These are phyloP conservation scores for Pleurostoma richardsiae DNA, from an alignment of 2,329 filamentous ascomycete species.

Conservation along the genomic window DNA sequence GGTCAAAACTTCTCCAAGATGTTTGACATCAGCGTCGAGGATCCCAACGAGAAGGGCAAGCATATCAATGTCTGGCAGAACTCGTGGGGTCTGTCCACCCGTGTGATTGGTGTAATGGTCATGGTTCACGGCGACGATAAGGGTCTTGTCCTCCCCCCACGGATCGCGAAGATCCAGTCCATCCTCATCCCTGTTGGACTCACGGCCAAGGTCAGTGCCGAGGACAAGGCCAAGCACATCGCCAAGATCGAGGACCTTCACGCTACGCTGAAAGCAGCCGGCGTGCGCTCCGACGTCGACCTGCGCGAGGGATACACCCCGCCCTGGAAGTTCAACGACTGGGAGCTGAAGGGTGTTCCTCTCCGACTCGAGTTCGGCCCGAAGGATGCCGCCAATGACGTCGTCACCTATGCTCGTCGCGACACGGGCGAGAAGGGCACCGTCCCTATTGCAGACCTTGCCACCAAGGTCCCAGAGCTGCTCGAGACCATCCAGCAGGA, in stretches of 20 bases:
- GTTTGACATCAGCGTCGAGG: slow-evolving; percentile 97
- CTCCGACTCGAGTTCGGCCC: slow-evolving; percentile 93
- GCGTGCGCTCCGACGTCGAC: slow-evolving; percentile 76
- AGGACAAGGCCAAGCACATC: slow-evolving; percentile 72
- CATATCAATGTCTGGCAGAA: slow-evolving; percentile 95
- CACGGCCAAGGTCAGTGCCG: slow-evolving; percentile 77
- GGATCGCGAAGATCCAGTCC: slow-evolving; percentile 80
- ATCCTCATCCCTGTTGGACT: slow-evolving; percentile 91
- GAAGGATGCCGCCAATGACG: slow-evolving; percentile 82
- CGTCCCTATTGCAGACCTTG: slow-evolving; percentile 69
- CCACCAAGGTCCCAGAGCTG: slow-evolving; percentile 68
- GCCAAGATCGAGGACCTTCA: slow-evolving; percentile 70
- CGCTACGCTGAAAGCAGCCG: slow-evolving; percentile 62
- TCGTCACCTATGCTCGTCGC: slow-evolving; percentile 80
- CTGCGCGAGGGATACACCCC: slow-evolving; percentile 87
- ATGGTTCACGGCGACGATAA: slow-evolving; percentile 97
- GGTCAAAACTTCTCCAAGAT: slow-evolving; percentile 96
- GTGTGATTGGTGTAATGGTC: slow-evolving; percentile 97
- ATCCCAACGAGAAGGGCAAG: slow-evolving; percentile 75
- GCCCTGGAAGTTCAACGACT: slow-evolving; percentile 98
- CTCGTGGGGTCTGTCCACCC: slow-evolving; percentile 96
- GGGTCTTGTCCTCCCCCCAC: slow-evolving; percentile 86
- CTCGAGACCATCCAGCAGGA: slow-evolving; percentile 88
- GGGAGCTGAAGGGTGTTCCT: slow-evolving; percentile 94
- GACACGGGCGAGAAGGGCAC: slow-evolving; percentile 82